Percentiles rank a stretch among this genome's conserved stretches.
Evolutionary conservation across 768 basidiomycete species (phyloP).

Genomic region (Lactarius indigo): DNA sequence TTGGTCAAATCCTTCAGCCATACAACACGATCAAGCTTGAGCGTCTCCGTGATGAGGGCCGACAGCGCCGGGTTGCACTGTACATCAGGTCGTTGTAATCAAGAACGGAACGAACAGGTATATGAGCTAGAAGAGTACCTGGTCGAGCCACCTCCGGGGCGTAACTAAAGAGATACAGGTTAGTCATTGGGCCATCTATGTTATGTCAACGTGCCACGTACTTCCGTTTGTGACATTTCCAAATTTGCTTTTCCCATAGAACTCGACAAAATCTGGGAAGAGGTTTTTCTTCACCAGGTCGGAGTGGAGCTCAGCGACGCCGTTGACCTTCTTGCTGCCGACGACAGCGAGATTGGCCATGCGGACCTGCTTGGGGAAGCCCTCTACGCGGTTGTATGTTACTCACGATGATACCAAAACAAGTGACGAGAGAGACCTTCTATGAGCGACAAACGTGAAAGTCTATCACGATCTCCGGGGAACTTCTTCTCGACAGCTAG

Average conservation of each 20-base stretch:
- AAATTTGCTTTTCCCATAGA: slow-evolving; percentile 86
- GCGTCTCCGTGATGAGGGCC: slow-evolving; percentile 76
- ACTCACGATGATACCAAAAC: not conserved
- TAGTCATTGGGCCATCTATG: not conserved
- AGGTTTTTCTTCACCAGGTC: slow-evolving; percentile 83
- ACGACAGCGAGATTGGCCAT: slow-evolving; percentile 93
- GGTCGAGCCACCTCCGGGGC: slow-evolving; percentile 89
- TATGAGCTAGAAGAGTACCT: slow-evolving; percentile 37
- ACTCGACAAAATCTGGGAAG: slow-evolving; percentile 90
- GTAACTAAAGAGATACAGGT: slow-evolving; percentile 55
- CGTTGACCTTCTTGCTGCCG: slow-evolving; percentile 86
- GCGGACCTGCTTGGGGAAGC: slow-evolving; percentile 77
- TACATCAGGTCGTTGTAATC: slow-evolving; percentile 28
- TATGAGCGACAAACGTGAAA: slow-evolving; percentile 87
- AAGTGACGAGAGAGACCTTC: slow-evolving; percentile 52
- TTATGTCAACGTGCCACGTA: slow-evolving; percentile 33
- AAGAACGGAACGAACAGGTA: not conserved
- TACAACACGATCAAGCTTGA: slow-evolving; percentile 65
- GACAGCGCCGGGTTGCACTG: slow-evolving; percentile 87
- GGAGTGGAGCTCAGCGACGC: slow-evolving; percentile 95
- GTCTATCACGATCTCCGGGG: slow-evolving; percentile 79
- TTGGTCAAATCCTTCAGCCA: slow-evolving; percentile 85
- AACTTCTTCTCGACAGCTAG: slow-evolving; percentile 84
- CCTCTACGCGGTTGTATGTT: slow-evolving; percentile 50
- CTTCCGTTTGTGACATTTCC: slow-evolving; percentile 92